Evolutionary conservation across 768 basidiomycete species (phyloP), one percentile per base, ranked within the genome.

Genomic region (Pleurotus sapidus): DNA sequence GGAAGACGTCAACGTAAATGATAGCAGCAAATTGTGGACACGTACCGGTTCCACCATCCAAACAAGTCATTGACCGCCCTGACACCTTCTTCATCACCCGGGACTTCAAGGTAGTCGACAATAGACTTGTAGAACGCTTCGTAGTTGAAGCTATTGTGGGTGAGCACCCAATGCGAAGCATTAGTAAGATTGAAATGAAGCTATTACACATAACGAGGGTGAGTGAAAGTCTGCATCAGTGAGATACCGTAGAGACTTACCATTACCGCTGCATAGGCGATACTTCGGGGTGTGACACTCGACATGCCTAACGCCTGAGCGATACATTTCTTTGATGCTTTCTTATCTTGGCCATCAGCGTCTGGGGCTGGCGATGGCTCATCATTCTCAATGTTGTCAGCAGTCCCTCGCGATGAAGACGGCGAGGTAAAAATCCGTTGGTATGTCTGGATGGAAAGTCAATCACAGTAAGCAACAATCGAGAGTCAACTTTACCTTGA

Each of bases 241-340:
- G n/a, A n/a, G n/a, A n/a, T n/a, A n/a, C n/a, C n/a, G n/a, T n/a
- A n/a, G n/a, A n/a, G 5, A 63, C 51, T n/a, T 27, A 67, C 68
- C 51, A 67, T 64, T 2, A 66, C 65, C 15, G 61, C 60, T 2
- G 62, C 58, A 43, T 68, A 68, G 24, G 68, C 63, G 27, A 69
- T 63, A 0, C 50, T 57, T 17, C 62, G 48, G 1, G 66, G 65
- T 3, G 64, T 56, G 5, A 66, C 62, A 2, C 15, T 20, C 5
- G 15, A 60, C 23, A 65, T 45, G 42, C 60, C 58, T 4, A 61
- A 23, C 12, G 67, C 42, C 39, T 61, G 57, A 3, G 53, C 46
- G 18, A 47, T 43, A 15, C 49, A 25, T 5, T 25, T 25, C n/a
- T 18, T n/a, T 17, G 57, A 47, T 3, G 60, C 48, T 3, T 59